Conservation (phyloP, 495 filamentous ascomycete species). For the Penicillium crystallinum region DNA sequence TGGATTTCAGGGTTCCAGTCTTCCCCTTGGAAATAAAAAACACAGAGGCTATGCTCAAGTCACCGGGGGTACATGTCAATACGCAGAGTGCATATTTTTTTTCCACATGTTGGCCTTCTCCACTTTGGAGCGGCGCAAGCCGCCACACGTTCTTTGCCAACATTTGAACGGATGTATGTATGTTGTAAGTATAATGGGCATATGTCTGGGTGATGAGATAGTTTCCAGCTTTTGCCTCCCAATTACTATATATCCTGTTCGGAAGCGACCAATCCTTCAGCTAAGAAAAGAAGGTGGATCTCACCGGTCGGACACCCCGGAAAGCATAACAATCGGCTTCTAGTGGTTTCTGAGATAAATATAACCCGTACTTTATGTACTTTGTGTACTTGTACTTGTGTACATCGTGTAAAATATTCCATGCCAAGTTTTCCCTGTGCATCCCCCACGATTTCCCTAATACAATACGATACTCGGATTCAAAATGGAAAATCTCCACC, state of each 20-base stretch:
- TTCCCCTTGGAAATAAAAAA: not conserved
- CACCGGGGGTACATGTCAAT: not conserved
- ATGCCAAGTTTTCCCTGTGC: slow-evolving; percentile 19
- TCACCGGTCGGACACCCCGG: slow-evolving; percentile 16
- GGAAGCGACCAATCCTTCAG: not conserved
- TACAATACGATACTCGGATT: too few species aligned
- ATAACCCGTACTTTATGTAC: too few species aligned
- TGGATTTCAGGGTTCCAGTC: not conserved
- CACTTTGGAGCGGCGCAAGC: slow-evolving; percentile 31
- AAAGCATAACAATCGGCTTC: slow-evolving; percentile 6
- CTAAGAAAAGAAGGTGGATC: not conserved
- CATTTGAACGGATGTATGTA: too few species aligned
- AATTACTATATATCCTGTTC: too few species aligned
- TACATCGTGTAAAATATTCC: not conserved
- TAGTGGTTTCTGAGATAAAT: slow-evolving; percentile 10
- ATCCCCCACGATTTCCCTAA: slow-evolving; percentile 32
- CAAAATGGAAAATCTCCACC: slow-evolving; percentile 19
- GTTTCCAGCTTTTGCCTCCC: too few species aligned
- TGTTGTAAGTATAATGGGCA: too few species aligned
- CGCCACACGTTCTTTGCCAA: slow-evolving; percentile 16
- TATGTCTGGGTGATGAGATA: too few species aligned
- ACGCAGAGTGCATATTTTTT: too few species aligned
- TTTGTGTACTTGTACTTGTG: too few species aligned
- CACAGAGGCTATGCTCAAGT: not conserved
- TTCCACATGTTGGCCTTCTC: too few species aligned